These are phyloP conservation scores for Saraca asoca DNA, from an alignment of 331 rosid species.

Conservation along the genomic window DNA sequence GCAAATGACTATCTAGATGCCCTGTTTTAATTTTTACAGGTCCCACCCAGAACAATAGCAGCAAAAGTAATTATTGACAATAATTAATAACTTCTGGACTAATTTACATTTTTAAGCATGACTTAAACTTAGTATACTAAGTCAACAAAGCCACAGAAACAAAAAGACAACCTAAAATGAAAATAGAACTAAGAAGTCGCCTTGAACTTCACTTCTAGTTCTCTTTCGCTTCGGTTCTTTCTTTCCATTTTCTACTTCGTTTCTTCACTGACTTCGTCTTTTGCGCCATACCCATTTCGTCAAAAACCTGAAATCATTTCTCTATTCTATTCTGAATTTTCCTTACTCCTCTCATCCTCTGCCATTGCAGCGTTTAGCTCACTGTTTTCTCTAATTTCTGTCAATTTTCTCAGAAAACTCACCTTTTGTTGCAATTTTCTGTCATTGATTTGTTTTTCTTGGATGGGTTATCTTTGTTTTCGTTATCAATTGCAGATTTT, in stretches of 20 bases:
- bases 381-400: neutral
- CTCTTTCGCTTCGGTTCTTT: constrained; percentile 14
- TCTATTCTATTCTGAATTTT: neutral
- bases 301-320: neutral
- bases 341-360: constrained; percentile 17
- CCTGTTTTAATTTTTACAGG: too few relatives aligned
- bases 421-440: constrained; percentile 6
- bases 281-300: constrained; percentile 18
- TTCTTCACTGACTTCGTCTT: constrained; percentile 13
- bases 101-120: too few relatives aligned
- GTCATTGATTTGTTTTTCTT: constrained; percentile 11
- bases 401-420: constrained; percentile 15
- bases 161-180: too few relatives aligned
- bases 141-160: too few relatives aligned
- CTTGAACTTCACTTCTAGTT: constrained; percentile 11
- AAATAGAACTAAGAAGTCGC: too few relatives aligned
- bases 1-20: too few relatives aligned
- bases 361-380: constrained; percentile 8
- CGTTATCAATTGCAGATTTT: constrained; percentile 23
- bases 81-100: too few relatives aligned
- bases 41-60: too few relatives aligned
- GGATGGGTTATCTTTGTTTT: constrained; percentile 22
- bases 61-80: too few relatives aligned
- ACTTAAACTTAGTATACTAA: too few relatives aligned
- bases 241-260: neutral